Conservation (phyloP, 441 rosid species). For the Croton setiger region DNA sequence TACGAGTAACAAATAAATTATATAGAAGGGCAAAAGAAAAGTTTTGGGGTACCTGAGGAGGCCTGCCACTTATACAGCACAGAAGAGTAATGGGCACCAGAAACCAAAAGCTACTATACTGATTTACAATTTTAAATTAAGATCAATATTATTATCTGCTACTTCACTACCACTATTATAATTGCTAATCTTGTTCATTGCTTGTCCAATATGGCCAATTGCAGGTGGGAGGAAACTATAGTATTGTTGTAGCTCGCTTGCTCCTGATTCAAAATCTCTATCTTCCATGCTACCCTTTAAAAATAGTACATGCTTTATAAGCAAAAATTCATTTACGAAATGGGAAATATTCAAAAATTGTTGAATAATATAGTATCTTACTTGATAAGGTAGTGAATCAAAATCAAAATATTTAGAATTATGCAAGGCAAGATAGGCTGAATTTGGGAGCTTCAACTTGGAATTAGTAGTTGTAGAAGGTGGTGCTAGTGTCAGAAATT, state of each 20-base stretch:
- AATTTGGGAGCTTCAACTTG: constrained; percentile 21
- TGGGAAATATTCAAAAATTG: neutral
- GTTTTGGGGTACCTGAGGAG: too few relatives aligned
- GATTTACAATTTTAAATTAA: constrained; percentile 48
- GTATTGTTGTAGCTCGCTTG: constrained; percentile 23
- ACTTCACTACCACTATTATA: constrained; percentile 32
- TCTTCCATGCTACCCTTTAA: constrained; percentile 33
- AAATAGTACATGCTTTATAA: constrained; percentile 1
- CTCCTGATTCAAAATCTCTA: constrained; percentile 15
- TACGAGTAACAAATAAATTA: too few relatives aligned
- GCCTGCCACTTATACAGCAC: too few relatives aligned
- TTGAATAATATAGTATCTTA: constrained; percentile 26
- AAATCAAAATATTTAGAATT: constrained; percentile 23
- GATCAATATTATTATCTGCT: constrained; percentile 46
- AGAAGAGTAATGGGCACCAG: too few relatives aligned
- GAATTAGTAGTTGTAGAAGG: constrained; percentile 25
- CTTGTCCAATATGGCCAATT: constrained; percentile 24
- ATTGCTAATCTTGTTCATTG: constrained; percentile 13
- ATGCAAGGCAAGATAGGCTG: constrained; percentile 24
- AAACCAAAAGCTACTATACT: too few relatives aligned
- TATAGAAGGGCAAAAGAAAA: too few relatives aligned
- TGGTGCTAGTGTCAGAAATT: constrained; percentile 46
- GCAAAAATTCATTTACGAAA: neutral
- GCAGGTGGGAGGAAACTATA: constrained; percentile 43
- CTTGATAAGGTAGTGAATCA: constrained; percentile 35